Percentiles rank a stretch among this genome's conserved stretches.
These are phyloP conservation scores for Suillus brevipes DNA, from an alignment of 768 basidiomycete genomes.

Conservation along the genomic window DNA sequence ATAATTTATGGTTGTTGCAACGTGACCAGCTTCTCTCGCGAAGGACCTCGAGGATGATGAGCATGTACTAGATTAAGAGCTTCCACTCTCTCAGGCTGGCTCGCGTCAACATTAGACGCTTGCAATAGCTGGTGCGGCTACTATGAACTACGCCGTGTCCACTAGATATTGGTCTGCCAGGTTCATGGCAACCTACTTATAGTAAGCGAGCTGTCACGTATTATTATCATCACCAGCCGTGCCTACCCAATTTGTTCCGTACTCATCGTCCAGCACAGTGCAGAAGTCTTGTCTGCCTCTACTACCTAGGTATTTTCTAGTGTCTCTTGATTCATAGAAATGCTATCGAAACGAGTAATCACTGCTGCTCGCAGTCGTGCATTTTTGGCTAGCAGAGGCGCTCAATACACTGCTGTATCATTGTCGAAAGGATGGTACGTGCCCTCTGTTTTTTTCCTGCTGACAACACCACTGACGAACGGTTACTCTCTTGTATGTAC, in stretches of 20 bases:
- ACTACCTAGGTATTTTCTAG: not conserved
- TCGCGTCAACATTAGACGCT: not conserved
- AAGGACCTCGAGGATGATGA: not conserved
- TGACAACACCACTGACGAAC: slow-evolving; percentile 11
- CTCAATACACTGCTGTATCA: slow-evolving; percentile 32
- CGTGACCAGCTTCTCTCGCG: not conserved
- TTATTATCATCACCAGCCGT: not conserved
- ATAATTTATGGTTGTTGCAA: not conserved
- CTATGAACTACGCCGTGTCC: not conserved
- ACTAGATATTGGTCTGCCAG: not conserved
- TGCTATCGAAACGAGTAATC: slow-evolving; percentile 73
- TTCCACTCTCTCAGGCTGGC: not conserved
- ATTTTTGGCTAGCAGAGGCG: slow-evolving; percentile 40
- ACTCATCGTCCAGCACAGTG: not conserved
- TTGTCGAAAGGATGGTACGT: slow-evolving; percentile 51
- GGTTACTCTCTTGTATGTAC: slow-evolving; percentile 5
- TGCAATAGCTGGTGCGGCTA: not conserved
- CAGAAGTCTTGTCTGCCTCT: not conserved
- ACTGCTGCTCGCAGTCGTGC: slow-evolving; percentile 63
- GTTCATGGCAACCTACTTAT: slow-evolving; percentile 3
- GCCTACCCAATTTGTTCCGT: slow-evolving; percentile 5
- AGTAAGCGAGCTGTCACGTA: slow-evolving; percentile 3
- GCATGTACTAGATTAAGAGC: not conserved
- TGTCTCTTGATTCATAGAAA: slow-evolving; percentile 23
- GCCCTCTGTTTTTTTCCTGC: slow-evolving; percentile 10